A percentile compares a stretch with the other conserved stretches of the same genome.
Conservation (phyloP, 1,139 yeast genomes). For the Yamadazyma jaroonii region DNA sequence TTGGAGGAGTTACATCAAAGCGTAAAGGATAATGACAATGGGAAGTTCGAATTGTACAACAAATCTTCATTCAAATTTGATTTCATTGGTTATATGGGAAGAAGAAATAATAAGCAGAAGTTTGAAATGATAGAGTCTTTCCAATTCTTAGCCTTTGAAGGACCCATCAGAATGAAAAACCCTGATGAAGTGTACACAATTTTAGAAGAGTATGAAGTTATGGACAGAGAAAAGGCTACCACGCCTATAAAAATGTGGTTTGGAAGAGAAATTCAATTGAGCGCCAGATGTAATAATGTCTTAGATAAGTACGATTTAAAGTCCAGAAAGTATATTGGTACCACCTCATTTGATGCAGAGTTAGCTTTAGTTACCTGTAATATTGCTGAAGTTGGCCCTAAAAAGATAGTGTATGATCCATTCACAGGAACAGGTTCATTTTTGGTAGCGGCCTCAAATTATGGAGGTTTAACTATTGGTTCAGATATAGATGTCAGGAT, state of each 20-base stretch:
- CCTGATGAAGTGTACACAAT: slow-evolving; percentile 75
- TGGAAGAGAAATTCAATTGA: slow-evolving; percentile 66
- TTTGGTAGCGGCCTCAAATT: slow-evolving; percentile 82
- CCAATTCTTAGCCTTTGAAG: slow-evolving; percentile 66
- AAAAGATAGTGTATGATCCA: slow-evolving; percentile 82
- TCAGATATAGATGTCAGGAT: slow-evolving; percentile 91
- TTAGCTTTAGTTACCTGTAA: slow-evolving; percentile 81
- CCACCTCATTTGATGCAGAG: slow-evolving; percentile 95
- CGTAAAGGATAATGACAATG: slow-evolving; percentile 34
- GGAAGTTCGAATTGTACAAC: slow-evolving; percentile 32
- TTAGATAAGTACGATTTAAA: slow-evolving; percentile 80
- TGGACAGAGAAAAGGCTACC: slow-evolving; percentile 50
- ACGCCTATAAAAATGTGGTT: slow-evolving; percentile 63
- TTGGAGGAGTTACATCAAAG: slow-evolving; percentile 57
- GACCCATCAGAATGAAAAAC: slow-evolving; percentile 72
- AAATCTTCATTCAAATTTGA: slow-evolving; percentile 74
- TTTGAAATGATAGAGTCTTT: slow-evolving; percentile 69
- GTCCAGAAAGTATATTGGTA: slow-evolving; percentile 85
- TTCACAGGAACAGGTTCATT: slow-evolving; percentile 97
- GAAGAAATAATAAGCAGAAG: slow-evolving; percentile 53
- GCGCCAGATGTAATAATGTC: slow-evolving; percentile 60
- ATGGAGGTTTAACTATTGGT: slow-evolving; percentile 79
- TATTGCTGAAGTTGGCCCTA: slow-evolving; percentile 69
- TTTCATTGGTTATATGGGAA: slow-evolving; percentile 71
- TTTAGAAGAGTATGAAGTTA: slow-evolving; percentile 65